Percentiles rank a stretch among this genome's conserved stretches.
Evolutionary conservation across 768 basidiomycete genomes (phyloP).

Genomic region (Xerocomus brunneocitrinus): DNA sequence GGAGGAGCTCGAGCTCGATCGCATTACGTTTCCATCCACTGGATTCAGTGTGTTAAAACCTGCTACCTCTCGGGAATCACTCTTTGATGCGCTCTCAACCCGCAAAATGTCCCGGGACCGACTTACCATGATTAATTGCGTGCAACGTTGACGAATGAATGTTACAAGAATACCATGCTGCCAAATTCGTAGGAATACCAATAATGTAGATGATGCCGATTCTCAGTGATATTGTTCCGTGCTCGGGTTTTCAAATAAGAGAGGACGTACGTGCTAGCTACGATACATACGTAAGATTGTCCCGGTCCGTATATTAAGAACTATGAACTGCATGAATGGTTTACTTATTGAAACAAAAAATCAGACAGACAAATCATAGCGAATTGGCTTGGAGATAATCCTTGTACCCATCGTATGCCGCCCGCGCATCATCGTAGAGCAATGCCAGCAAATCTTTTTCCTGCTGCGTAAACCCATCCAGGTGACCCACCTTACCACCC

Average conservation of each 20-base stretch:
- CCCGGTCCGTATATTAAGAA: background rate
- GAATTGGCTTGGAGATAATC: slow-evolving; percentile 2
- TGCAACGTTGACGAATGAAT: too few species aligned
- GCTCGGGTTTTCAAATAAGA: too few species aligned
- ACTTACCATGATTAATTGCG: background rate
- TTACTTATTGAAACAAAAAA: too few species aligned
- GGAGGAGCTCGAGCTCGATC: background rate
- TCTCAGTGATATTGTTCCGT: too few species aligned
- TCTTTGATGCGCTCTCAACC: background rate
- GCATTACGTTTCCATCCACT: background rate
- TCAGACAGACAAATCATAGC: background rate
- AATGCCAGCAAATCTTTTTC: slow-evolving; percentile 7
- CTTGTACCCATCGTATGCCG: slow-evolving; percentile 10
- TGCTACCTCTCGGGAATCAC: background rate
- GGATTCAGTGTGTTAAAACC: background rate
- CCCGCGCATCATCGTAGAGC: slow-evolving; percentile 12
- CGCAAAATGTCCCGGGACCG: background rate
- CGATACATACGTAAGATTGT: background rate
- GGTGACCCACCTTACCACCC: background rate
- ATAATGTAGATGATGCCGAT: too few species aligned
- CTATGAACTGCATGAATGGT: background rate
- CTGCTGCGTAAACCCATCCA: slow-evolving; percentile 3
- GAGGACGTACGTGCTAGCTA: background rate
- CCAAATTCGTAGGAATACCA: too few species aligned
- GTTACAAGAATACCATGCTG: too few species aligned